Conservation (phyloP, 345 rosid genomes). For the Salix brachista region DNA sequence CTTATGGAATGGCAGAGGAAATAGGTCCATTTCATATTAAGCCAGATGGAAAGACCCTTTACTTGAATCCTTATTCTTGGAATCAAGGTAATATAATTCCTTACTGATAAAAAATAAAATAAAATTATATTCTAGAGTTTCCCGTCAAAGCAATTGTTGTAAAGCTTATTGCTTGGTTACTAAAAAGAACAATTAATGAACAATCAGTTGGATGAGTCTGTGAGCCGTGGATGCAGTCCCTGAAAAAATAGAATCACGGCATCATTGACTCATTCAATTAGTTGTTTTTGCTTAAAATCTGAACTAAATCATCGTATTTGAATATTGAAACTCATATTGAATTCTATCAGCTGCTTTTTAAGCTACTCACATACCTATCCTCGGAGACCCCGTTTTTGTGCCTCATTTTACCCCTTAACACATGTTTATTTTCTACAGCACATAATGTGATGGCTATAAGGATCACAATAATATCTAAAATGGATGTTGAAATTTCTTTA, state of each 20-base stretch:
- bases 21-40: conserved; percentile 84
- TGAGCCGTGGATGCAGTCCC: background rate
- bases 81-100: conserved; percentile 55
- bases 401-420: background rate
- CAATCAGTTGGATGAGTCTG: background rate
- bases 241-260: background rate
- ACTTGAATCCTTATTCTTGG: conserved; percentile 85
- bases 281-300: background rate
- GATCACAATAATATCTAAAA: background rate
- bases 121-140: background rate
- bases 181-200: background rate
- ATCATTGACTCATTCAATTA: background rate
- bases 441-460: background rate
- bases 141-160: background rate
- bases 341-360: background rate
- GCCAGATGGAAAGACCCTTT: conserved; percentile 71
- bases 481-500: background rate
- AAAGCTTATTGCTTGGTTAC: background rate
- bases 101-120: too few species aligned
- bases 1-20: conserved; percentile 86
- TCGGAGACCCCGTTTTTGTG: background rate
- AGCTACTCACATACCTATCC: background rate
- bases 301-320: background rate
- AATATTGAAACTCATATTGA: too few species aligned
- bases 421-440: background rate